Conservation (phyloP, 2,329 filamentous ascomycete genomes). For the Alternaria solani region DNA sequence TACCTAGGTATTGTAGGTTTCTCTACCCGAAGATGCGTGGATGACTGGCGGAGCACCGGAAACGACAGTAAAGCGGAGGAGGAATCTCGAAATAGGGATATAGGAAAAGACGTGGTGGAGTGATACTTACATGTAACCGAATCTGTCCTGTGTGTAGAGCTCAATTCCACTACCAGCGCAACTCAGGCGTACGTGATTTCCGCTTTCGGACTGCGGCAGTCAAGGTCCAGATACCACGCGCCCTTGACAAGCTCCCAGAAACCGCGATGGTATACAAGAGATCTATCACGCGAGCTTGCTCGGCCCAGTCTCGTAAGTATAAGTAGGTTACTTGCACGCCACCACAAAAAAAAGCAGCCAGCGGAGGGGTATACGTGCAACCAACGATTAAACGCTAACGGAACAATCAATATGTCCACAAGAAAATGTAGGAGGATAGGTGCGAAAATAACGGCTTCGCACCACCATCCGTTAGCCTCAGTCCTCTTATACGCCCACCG, state of each 20-base stretch:
- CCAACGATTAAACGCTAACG: not conserved
- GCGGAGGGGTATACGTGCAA: constrained; percentile 7
- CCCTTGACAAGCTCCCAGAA: not conserved
- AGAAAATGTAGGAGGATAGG: too few relatives aligned
- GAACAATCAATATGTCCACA: not conserved
- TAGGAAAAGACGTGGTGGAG: not conserved
- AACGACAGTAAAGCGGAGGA: not conserved
- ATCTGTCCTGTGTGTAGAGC: not conserved
- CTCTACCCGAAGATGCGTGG: not conserved
- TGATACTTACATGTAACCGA: not conserved
- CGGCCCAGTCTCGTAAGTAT: not conserved
- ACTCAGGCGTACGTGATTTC: not conserved
- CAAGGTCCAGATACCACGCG: not conserved
- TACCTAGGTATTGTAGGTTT: not conserved
- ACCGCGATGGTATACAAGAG: not conserved
- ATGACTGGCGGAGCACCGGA: not conserved
- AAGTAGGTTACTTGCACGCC: not conserved
- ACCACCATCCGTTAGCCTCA: not conserved
- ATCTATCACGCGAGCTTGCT: not conserved
- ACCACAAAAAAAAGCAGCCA: constrained; percentile 4
- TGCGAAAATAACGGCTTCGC: too few relatives aligned
- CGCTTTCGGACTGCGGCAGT: not conserved
- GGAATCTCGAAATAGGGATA: not conserved
- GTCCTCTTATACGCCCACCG: not conserved
- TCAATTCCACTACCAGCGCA: not conserved